phyloP scores from a whole-genome alignment of 768 basidiomycete species.

The Neoboletus brunneissimus region DNA sequence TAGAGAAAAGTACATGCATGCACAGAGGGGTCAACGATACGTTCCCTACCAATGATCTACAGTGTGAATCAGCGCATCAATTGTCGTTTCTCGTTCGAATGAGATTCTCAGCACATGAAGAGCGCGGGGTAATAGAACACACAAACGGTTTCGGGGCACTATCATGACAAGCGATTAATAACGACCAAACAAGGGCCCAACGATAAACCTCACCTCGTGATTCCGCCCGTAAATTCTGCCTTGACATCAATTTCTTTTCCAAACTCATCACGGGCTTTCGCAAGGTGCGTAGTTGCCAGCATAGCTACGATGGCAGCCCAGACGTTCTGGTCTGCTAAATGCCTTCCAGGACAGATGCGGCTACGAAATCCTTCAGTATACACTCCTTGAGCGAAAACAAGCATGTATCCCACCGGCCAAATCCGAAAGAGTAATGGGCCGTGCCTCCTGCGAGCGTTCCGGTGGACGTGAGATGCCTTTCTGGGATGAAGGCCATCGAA shows the following conservation, averaged over 20 bases:
- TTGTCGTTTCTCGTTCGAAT: conserved; percentile 8
- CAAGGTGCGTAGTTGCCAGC: conserved; percentile 29
- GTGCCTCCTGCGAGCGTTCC: conserved; percentile 14
- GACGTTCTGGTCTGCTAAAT: conserved; percentile 32
- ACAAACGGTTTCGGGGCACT: conserved; percentile 26
- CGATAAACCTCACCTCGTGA: conserved; percentile 13
- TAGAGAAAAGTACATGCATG: no score
- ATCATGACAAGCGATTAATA: not conserved
- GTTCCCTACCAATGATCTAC: no score
- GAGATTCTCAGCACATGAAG: conserved; percentile 14
- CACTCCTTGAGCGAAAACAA: not conserved
- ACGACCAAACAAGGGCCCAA: not conserved
- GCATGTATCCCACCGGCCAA: conserved; percentile 24
- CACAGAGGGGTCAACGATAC: no score
- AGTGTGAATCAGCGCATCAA: no score
- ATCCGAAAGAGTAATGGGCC: conserved; percentile 14
- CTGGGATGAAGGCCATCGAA: conserved; percentile 52
- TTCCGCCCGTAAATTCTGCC: conserved; percentile 24
- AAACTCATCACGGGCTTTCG: conserved; percentile 24
- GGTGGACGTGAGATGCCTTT: conserved; percentile 43
- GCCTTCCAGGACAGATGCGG: conserved; percentile 34
- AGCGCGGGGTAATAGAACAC: conserved; percentile 20
- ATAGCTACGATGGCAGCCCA: conserved; percentile 34
- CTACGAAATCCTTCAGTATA: conserved; percentile 11
- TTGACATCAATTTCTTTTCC: conserved; percentile 33